Evolutionary conservation across 2,329 filamentous ascomycete species (phyloP).

Genomic region (Acephala macrosclerotiorum): DNA sequence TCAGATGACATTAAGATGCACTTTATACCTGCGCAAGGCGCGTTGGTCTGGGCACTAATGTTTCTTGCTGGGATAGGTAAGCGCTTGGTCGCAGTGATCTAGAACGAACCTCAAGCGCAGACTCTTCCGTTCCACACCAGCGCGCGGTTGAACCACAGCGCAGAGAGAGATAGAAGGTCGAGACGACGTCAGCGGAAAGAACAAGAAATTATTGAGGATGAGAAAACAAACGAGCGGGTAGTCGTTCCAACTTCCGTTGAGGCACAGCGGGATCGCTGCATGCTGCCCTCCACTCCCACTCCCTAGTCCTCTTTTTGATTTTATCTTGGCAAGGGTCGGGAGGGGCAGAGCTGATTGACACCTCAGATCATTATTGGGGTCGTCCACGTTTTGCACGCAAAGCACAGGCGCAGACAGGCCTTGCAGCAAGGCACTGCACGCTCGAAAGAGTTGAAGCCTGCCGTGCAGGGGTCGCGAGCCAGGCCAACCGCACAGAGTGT

Average conservation of each 20-base stretch:
- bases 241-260: background rate
- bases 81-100: background rate
- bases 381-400: slow-evolving; percentile 9
- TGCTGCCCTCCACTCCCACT: background rate
- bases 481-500: no score
- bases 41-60: background rate
- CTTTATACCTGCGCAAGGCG: background rate
- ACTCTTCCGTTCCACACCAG: no score
- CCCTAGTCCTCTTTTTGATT: background rate
- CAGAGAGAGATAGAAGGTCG: no score
- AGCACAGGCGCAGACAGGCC: background rate
- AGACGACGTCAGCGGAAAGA: no score
- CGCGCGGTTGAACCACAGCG: no score
- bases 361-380: slow-evolving; percentile 3
- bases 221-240: no score
- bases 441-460: background rate
- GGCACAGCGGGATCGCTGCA: background rate
- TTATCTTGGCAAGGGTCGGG: background rate
- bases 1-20: background rate
- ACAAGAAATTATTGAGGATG: no score
- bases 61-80: background rate
- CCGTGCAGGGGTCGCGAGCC: background rate
- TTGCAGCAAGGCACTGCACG: no score
- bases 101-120: no score
- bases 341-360: background rate